phyloP scores from a whole-genome alignment of 768 basidiomycete genomes.

The Podaxis sp. region DNA sequence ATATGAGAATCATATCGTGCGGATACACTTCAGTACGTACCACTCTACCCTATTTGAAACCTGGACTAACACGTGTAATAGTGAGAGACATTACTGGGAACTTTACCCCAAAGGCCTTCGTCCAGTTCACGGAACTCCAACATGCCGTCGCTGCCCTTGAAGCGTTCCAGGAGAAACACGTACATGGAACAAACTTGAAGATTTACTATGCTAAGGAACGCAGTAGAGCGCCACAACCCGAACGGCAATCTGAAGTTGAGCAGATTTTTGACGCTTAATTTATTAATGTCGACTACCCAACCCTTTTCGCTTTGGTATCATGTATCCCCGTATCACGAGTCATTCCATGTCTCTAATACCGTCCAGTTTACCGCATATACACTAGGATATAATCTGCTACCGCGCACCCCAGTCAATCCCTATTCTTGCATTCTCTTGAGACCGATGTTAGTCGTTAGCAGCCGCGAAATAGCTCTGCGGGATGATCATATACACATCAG shows the following conservation, averaged over 20 bases:
- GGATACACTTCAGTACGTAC: conserved; percentile 27
- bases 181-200: conserved; percentile 30
- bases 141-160: conserved; percentile 44
- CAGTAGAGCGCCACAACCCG: not conserved
- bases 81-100: conserved; percentile 29
- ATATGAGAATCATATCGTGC: conserved; percentile 24
- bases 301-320: not conserved
- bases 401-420: not conserved
- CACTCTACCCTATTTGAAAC: not conserved
- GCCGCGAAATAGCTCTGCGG: conserved; percentile 55
- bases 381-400: not conserved
- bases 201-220: conserved; percentile 35
- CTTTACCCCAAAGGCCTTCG: conserved; percentile 37
- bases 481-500: not conserved
- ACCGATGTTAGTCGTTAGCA: conserved; percentile 31
- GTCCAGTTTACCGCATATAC: not conserved
- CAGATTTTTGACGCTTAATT: not conserved
- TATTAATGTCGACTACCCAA: not conserved
- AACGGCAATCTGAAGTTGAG: not conserved
- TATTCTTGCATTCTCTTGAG: not conserved
- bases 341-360: not conserved
- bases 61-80: conserved; percentile 13
- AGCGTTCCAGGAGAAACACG: conserved; percentile 32
- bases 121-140: conserved; percentile 46
- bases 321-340: not conserved